Conservation (phyloP, 2,329 filamentous ascomycete genomes). For the Colletotrichum limetticola region DNA sequence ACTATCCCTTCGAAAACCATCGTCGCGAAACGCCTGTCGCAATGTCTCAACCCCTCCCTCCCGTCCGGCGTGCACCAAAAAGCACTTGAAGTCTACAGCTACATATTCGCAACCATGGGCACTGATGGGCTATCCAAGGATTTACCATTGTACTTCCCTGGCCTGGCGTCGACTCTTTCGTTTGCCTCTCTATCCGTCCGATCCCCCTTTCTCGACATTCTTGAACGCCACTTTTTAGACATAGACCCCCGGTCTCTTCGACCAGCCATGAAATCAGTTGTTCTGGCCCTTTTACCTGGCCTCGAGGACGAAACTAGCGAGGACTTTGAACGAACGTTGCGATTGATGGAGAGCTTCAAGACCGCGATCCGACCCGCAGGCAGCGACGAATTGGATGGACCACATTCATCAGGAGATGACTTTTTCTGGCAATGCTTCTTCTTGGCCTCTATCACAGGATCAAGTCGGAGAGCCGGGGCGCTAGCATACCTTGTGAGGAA, state of each 20-base stretch:
- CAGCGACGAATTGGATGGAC: slow-evolving; percentile 61
- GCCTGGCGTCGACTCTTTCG: slow-evolving; percentile 87
- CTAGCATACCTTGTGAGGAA: slow-evolving; percentile 85
- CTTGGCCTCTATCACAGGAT: slow-evolving; percentile 89
- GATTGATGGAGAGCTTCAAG: slow-evolving; percentile 82
- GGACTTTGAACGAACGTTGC: slow-evolving; percentile 90
- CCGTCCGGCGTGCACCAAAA: slow-evolving; percentile 99
- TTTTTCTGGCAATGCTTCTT: slow-evolving; percentile 99
- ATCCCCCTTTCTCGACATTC: slow-evolving; percentile 83
- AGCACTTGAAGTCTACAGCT: slow-evolving; percentile 90
- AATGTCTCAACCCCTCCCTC: slow-evolving; percentile 92
- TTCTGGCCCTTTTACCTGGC: slow-evolving; percentile 89
- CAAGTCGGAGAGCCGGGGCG: slow-evolving; percentile 84
- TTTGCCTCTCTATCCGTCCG: slow-evolving; percentile 95
- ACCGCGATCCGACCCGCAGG: slow-evolving; percentile 67
- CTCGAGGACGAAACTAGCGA: slow-evolving; percentile 97
- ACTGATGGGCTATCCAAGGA: slow-evolving; percentile 83
- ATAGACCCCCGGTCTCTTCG: slow-evolving; percentile 78
- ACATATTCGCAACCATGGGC: slow-evolving; percentile 88
- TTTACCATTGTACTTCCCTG: slow-evolving; percentile 88
- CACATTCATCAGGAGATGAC: slow-evolving; percentile 74
- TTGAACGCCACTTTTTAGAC: slow-evolving; percentile 82
- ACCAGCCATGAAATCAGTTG: slow-evolving; percentile 89
- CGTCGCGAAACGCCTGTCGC: slow-evolving; percentile 90
- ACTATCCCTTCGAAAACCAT: slow-evolving; percentile 83